Percentiles rank a stretch among this genome's conserved stretches.
These are phyloP conservation scores for Aspergillus affinis DNA, from an alignment of 495 filamentous ascomycete species.

Conservation along the genomic window DNA sequence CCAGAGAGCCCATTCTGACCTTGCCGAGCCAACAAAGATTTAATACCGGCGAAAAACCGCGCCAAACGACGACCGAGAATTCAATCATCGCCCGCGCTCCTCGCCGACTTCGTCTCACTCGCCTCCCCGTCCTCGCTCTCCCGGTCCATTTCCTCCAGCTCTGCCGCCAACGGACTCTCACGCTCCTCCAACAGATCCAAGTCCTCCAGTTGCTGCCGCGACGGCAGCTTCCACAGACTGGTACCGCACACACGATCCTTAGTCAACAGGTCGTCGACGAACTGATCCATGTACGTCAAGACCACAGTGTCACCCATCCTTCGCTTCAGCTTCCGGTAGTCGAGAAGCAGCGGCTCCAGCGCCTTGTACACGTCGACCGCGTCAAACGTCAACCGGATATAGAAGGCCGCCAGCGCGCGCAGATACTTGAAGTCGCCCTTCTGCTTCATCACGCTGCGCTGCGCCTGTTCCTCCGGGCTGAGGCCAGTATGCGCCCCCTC, in stretches of 20 bases:
- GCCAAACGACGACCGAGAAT: constrained; percentile 1
- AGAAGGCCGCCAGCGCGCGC: constrained; percentile 84
- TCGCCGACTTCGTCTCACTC: constrained; percentile 20
- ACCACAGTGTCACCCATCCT: constrained; percentile 66
- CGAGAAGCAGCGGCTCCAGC: constrained; percentile 80
- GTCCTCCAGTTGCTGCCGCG: constrained; percentile 82
- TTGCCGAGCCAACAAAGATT: background rate
- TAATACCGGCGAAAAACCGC: background rate
- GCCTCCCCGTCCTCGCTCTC: constrained; percentile 51
- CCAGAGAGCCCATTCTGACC: too few relatives aligned
- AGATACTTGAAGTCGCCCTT: constrained; percentile 87
- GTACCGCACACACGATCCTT: constrained; percentile 91
- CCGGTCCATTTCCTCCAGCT: constrained; percentile 79
- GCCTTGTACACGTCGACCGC: constrained; percentile 76
- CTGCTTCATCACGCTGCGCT: constrained; percentile 37
- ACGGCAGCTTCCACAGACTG: constrained; percentile 87
- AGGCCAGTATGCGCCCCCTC: background rate
- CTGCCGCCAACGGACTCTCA: constrained; percentile 75
- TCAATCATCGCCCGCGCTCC: constrained; percentile 31
- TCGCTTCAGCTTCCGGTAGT: constrained; percentile 78
- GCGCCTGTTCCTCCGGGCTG: constrained; percentile 18
- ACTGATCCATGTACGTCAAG: constrained; percentile 85
- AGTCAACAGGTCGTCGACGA: constrained; percentile 86
- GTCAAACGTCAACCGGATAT: constrained; percentile 84
- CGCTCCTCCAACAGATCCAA: constrained; percentile 82